Evolutionary conservation across 306 rosid species (phyloP).

Genomic region (Lagenaria siceraria): DNA sequence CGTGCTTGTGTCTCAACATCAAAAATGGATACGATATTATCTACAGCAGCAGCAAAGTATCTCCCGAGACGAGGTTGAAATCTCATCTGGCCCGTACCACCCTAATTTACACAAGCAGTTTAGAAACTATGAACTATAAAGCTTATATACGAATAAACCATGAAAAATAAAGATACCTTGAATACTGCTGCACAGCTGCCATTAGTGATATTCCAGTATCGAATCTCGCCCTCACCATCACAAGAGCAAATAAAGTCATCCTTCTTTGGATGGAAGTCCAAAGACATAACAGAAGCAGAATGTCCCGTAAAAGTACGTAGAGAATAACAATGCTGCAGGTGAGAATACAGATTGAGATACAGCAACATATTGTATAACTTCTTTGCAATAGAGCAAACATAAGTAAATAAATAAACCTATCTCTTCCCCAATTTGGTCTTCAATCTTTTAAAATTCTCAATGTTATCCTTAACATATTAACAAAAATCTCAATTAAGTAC

Average conservation of each 20-base stretch:
- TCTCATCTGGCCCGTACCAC: constrained; percentile 78
- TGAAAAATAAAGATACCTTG: constrained; percentile 40
- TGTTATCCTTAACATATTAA: background rate
- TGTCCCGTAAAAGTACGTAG: constrained; percentile 87
- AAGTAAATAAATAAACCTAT: background rate
- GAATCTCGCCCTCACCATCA: constrained; percentile 85
- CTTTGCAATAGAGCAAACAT: background rate
- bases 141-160: background rate
- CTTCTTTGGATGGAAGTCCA: constrained; percentile 91
- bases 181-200: constrained; percentile 61
- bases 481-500: background rate
- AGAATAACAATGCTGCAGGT: constrained; percentile 75
- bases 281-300: constrained; percentile 62
- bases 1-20: constrained; percentile 74
- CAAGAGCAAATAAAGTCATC: constrained; percentile 91
- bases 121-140: background rate
- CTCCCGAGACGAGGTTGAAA: constrained; percentile 88
- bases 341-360: background rate
- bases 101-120: constrained; percentile 29
- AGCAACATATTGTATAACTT: background rate
- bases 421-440: background rate
- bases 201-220: constrained; percentile 87
- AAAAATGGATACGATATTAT: constrained; percentile 75
- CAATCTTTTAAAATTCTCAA: background rate
- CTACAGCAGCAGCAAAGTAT: constrained; percentile 83